Evolutionary conservation across 306 rosid species (phyloP).

Genomic region (Rubus idaeus): DNA sequence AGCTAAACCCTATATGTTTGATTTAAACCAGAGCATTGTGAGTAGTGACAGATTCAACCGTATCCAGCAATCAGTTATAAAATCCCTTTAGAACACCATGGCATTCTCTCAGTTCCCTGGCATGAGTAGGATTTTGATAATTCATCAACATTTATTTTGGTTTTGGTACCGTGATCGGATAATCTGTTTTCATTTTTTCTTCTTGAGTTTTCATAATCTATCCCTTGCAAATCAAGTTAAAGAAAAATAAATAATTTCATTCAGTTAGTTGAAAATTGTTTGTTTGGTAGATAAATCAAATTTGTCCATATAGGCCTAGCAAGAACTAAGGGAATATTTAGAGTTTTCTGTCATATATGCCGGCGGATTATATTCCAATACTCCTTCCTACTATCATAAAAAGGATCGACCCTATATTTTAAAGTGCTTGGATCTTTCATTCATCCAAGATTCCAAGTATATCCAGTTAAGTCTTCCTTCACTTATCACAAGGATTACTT

Average conservation of each 20-base stretch:
- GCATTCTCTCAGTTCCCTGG: not conserved
- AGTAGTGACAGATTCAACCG: not conserved
- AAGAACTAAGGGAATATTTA: not conserved
- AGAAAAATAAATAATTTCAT: not conserved
- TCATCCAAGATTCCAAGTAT: not conserved
- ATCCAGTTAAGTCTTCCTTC: not conserved
- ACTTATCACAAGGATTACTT: not conserved
- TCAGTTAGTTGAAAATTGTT: not conserved
- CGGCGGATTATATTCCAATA: not conserved
- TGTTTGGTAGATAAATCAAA: not conserved
- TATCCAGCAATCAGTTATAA: not conserved
- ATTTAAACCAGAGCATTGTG: not conserved
- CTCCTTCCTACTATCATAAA: not conserved
- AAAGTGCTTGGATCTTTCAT: not conserved
- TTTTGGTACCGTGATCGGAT: not conserved
- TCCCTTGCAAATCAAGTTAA: not conserved
- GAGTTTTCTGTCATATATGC: not conserved
- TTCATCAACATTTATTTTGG: not conserved
- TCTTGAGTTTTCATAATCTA: not conserved
- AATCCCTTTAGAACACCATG: not conserved
- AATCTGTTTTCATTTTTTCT: not conserved
- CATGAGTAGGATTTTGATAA: not conserved
- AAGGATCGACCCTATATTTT: not conserved
- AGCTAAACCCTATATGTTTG: not conserved
- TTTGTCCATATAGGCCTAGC: not conserved